Conservation (phyloP, 1,139 yeast species). For the Pichia sp. region DNA sequence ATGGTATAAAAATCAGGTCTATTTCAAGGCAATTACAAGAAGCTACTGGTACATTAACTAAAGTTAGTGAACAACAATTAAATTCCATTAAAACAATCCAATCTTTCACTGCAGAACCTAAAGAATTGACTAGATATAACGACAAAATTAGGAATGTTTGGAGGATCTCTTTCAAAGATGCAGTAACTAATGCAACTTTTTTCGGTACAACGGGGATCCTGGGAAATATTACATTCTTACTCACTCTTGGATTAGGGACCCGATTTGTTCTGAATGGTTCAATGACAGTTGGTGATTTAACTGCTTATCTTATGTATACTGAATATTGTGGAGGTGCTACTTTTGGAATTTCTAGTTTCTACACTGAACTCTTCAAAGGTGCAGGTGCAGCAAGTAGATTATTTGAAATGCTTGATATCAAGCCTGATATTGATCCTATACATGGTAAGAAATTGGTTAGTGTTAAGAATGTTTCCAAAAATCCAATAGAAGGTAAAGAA, state of each 20-base stretch:
- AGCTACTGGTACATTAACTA: conserved; percentile 77
- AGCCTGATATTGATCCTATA: conserved; percentile 60
- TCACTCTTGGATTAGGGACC: conserved; percentile 76
- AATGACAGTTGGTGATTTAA: conserved; percentile 78
- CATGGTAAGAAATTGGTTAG: conserved; percentile 42
- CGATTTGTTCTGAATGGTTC: conserved; percentile 63
- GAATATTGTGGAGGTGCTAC: conserved; percentile 88
- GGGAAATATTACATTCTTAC: conserved; percentile 73
- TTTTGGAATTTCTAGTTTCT: conserved; percentile 82
- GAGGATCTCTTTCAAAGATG: conserved; percentile 70
- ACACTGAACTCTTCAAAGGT: conserved; percentile 93
- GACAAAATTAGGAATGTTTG: conserved; percentile 68
- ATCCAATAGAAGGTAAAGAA: conserved; percentile 11
- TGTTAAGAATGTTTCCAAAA: conserved; percentile 4
- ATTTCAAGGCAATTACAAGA: conserved; percentile 76
- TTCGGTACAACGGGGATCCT: conserved; percentile 71
- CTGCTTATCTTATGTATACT: conserved; percentile 90
- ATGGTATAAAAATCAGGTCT: conserved; percentile 72
- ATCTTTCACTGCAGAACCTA: conserved; percentile 77
- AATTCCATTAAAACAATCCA: conserved; percentile 84
- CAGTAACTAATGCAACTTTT: conserved; percentile 67
- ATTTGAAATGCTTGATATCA: conserved; percentile 76
- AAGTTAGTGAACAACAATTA: conserved; percentile 86
- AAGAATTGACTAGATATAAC: conserved; percentile 56
- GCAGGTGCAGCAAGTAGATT: conserved; percentile 92